phyloP scores from a whole-genome alignment of 2,329 filamentous ascomycete species.

The Xylariaceae sp. region DNA sequence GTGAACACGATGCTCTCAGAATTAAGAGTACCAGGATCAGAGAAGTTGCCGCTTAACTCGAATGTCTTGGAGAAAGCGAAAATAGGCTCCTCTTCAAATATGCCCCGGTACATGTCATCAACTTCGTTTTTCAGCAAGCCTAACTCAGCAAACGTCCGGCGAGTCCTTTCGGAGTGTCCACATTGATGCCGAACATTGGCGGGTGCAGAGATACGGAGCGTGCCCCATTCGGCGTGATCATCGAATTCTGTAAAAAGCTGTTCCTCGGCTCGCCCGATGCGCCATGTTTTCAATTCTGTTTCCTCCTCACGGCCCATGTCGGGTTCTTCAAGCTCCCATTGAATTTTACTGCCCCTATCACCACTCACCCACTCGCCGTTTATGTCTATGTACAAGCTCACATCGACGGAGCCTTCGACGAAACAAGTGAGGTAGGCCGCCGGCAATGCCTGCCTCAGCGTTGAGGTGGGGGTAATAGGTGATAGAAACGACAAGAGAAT shows the following conservation, averaged over 20 bases:
- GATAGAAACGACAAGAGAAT: slow-evolving; percentile 57
- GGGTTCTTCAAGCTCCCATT: slow-evolving; percentile 58
- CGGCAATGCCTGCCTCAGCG: slow-evolving; percentile 73
- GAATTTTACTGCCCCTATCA: slow-evolving; percentile 60
- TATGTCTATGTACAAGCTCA: slow-evolving; percentile 61
- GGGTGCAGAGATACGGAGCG: slow-evolving; percentile 69
- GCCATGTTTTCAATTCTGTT: slow-evolving; percentile 58
- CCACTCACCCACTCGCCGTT: slow-evolving; percentile 81
- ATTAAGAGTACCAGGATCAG: slow-evolving; percentile 26
- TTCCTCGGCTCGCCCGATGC: slow-evolving; percentile 53
- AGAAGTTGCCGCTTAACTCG: slow-evolving; percentile 37
- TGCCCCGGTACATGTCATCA: slow-evolving; percentile 60
- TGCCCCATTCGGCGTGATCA: slow-evolving; percentile 81
- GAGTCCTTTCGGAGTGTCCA: slow-evolving; percentile 60
- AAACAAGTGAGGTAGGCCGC: slow-evolving; percentile 70
- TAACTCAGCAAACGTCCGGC: slow-evolving; percentile 63
- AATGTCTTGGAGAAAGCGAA: slow-evolving; percentile 72
- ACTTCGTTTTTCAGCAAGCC: slow-evolving; percentile 61
- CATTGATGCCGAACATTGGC: slow-evolving; percentile 62
- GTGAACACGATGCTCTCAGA: slow-evolving; percentile 65
- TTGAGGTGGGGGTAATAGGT: slow-evolving; percentile 75
- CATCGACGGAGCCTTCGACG: slow-evolving; percentile 59
- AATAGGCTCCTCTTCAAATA: slow-evolving; percentile 73
- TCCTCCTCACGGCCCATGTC: slow-evolving; percentile 31
- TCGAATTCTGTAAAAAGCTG: slow-evolving; percentile 66